These are phyloP conservation scores for Xylariaceae sp. DNA, from an alignment of 2,329 filamentous ascomycete species.

Conservation along the genomic window DNA sequence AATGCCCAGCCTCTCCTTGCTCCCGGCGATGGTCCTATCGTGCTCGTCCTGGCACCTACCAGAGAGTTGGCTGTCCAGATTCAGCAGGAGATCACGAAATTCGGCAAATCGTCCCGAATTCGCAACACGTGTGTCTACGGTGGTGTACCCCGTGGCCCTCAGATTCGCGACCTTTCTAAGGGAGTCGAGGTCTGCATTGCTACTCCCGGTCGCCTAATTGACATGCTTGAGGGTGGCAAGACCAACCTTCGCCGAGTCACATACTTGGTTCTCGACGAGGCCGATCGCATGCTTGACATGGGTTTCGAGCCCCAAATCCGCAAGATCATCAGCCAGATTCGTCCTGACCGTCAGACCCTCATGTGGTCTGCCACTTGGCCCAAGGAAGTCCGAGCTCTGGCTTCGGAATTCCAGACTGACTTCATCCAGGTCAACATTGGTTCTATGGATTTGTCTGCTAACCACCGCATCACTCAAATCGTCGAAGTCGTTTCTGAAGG, in stretches of 20 bases:
- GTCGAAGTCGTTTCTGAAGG: constrained; percentile 94
- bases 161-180: constrained; percentile 89
- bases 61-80: constrained; percentile 98
- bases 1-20: constrained; percentile 96
- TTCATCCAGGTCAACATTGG: constrained; percentile 99
- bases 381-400: constrained; percentile 92
- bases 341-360: constrained; percentile 95
- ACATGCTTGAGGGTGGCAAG: constrained; percentile 97
- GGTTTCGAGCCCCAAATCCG: constrained; percentile 99
- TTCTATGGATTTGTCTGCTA: constrained; percentile 91
- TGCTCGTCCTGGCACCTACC: constrained; percentile 90
- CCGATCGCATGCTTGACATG: constrained; percentile 99
- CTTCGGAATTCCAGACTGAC: constrained; percentile 83
- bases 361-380: constrained; percentile 99
- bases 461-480: constrained; percentile 96
- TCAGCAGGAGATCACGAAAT: constrained; percentile 97
- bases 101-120: constrained; percentile 95
- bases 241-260: constrained; percentile 97
- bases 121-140: constrained; percentile 99
- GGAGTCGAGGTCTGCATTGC: constrained; percentile 99
- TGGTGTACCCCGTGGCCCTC: constrained; percentile 94
- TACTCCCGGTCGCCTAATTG: constrained; percentile 93
- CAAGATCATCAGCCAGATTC: constrained; percentile 97
- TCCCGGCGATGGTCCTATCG: constrained; percentile 92
- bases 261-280: constrained; percentile 96